Evolutionary conservation across 164 flowering plant genomes (phyloP).

Genomic region (grape (Vitis vinifera)): ASM3070453v1 NC_081821.1:15001501-15002000

Average conservation of each 20-base stretch:
- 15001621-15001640: too few relatives aligned
- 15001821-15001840: not conserved
- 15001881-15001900: not conserved
- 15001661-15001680: not conserved
- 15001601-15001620: too few relatives aligned
- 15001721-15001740: constrained; percentile 46
- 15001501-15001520: too few relatives aligned
- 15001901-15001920: too few relatives aligned
- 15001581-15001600: not conserved
- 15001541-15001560: too few relatives aligned
- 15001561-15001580: too few relatives aligned
- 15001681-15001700: not conserved
- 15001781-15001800: constrained; percentile 34
- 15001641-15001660: too few relatives aligned
- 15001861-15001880: not conserved
- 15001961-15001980: too few relatives aligned
- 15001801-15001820: constrained; percentile 28
- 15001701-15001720: constrained; percentile 35
- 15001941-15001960: not conserved
- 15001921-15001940: not conserved
- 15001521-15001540: too few relatives aligned
- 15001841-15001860: not conserved
- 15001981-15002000: too few relatives aligned
- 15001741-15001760: constrained; percentile 18
- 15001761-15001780: constrained; percentile 31